These are phyloP conservation scores for Clitopilus passeckerianus DNA, from an alignment of 768 basidiomycete species.

Conservation along the genomic window DNA sequence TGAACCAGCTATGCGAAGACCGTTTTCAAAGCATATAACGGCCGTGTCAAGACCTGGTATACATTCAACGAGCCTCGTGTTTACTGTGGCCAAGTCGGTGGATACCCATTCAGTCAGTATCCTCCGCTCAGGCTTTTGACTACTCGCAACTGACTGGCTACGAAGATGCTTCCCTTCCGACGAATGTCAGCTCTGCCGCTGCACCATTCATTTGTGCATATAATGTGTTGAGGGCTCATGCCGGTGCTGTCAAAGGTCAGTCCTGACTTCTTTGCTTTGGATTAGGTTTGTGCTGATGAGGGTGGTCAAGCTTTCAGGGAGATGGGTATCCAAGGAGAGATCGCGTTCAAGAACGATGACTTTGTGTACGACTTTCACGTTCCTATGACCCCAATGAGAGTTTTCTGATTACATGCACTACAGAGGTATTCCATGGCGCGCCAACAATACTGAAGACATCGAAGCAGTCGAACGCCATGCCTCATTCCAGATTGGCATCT, in stretches of 20 bases:
- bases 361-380: constrained; percentile 28
- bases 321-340: constrained; percentile 46
- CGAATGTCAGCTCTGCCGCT: constrained; percentile 35
- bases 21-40: constrained; percentile 44
- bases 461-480: constrained; percentile 43
- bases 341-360: constrained; percentile 50
- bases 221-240: constrained; percentile 44
- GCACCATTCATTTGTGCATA: constrained; percentile 42
- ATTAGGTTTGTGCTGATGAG: not conserved
- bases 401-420: not conserved
- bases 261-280: not conserved
- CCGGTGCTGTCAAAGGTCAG: constrained; percentile 42
- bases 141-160: not conserved
- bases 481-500: constrained; percentile 45
- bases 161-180: constrained; percentile 32
- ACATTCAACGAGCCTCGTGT: constrained; percentile 51
- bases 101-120: constrained; percentile 37
- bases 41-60: constrained; percentile 45
- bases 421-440: constrained; percentile 42
- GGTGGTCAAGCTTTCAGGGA: constrained; percentile 32
- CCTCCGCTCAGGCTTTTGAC: not conserved
- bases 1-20: constrained; percentile 39
- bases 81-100: constrained; percentile 29
- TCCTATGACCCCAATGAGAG: not conserved
- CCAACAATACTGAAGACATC: constrained; percentile 37